Percentiles rank a stretch among this genome's conserved stretches.
Conservation (phyloP, 78 protist genomes). For the Planoprotostelium fungivorum region DNA sequence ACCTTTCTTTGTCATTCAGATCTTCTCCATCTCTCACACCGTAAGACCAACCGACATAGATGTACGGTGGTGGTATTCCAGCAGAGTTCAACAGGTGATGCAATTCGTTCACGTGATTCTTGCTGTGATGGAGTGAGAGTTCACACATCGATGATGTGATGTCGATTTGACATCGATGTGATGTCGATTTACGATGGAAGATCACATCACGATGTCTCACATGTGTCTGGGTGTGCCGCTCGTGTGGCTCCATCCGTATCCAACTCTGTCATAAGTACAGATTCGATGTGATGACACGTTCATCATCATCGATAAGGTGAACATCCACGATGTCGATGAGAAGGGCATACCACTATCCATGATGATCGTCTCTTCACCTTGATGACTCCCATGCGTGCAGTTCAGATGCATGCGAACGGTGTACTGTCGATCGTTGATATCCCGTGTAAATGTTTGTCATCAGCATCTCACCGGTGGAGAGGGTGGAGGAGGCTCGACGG, state of each 20-base stretch:
- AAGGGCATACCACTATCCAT: neutral
- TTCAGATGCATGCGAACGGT: neutral
- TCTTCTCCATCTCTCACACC: neutral
- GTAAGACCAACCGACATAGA: neutral
- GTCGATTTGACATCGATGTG: neutral
- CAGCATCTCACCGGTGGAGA: too few relatives aligned
- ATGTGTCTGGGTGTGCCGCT: neutral
- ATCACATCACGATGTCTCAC: too few relatives aligned
- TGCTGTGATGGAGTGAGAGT: neutral
- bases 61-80: neutral
- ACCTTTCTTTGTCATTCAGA: neutral
- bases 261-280: neutral
- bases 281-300: neutral
- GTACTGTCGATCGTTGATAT: too few relatives aligned
- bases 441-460: too few relatives aligned
- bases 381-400: neutral
- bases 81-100: neutral
- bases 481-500: too few relatives aligned
- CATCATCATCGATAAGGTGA: neutral
- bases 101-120: neutral
- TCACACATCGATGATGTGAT: too few relatives aligned
- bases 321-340: neutral
- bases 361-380: neutral
- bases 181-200: neutral
- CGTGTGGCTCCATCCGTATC: neutral